These are phyloP conservation scores for Asterella californica DNA, from an alignment of 225 moss, liverwort and hornwort species.

Conservation along the genomic window DNA sequence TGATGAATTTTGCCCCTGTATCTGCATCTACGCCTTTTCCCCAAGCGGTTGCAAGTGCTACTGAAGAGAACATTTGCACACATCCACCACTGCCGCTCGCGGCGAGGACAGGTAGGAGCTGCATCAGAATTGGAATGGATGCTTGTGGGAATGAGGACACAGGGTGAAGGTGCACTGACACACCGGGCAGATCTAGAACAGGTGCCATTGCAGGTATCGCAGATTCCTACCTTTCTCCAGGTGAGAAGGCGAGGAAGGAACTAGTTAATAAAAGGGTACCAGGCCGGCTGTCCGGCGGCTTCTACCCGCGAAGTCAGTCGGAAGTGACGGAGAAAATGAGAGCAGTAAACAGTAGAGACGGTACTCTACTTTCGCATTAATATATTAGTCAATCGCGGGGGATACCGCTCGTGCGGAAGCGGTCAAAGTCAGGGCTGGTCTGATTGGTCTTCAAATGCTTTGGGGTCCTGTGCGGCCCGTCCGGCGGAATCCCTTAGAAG, in stretches of 20 bases:
- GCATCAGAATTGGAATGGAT: background rate
- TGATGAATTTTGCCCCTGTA: background rate
- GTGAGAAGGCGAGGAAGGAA: background rate
- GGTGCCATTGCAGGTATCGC: background rate
- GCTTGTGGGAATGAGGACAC: background rate
- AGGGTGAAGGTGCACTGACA: background rate
- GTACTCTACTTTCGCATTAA: background rate
- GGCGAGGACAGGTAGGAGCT: background rate
- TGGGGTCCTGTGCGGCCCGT: background rate
- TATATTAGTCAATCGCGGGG: too few relatives aligned
- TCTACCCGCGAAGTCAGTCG: background rate
- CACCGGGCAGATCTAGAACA: background rate
- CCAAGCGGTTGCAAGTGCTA: background rate
- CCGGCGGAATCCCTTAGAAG: background rate
- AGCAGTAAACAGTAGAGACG: background rate
- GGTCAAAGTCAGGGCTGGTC: background rate
- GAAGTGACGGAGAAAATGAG: background rate
- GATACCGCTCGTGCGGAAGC: background rate
- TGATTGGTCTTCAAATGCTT: too few relatives aligned
- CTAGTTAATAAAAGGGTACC: background rate
- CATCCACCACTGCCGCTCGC: background rate
- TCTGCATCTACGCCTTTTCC: background rate
- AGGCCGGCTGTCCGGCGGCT: background rate
- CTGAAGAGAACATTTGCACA: background rate
- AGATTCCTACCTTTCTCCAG: background rate